Evolutionary conservation across 192 early-diverging fungal genomes (phyloP).

Genomic region (Helicostylum pulchrum): DNA sequence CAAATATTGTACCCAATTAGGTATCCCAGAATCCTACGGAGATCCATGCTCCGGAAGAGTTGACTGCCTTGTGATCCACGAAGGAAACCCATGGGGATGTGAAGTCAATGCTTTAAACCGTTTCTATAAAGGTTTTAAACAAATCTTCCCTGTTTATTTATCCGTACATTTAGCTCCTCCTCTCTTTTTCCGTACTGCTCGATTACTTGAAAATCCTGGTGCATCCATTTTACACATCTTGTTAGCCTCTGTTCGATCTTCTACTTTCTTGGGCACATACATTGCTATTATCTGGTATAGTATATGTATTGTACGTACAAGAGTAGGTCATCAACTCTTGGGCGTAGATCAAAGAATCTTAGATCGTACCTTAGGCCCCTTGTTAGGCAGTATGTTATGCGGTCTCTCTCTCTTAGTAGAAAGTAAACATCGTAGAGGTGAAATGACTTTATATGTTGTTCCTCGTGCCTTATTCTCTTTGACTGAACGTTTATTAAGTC

Average conservation of each 20-base stretch:
- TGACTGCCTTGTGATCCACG: constrained; percentile 51
- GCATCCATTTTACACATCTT: constrained; percentile 39
- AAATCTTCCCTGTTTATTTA: constrained; percentile 50
- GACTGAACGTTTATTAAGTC: constrained; percentile 40
- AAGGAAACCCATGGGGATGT: constrained; percentile 45
- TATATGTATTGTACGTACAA: constrained; percentile 49
- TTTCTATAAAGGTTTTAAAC: constrained; percentile 39
- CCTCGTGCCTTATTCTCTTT: constrained; percentile 50
- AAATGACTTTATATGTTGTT: constrained; percentile 53
- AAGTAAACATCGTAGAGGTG: constrained; percentile 47
- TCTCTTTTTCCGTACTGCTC: constrained; percentile 46
- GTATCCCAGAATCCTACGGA: constrained; percentile 28
- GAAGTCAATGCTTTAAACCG: constrained; percentile 35
- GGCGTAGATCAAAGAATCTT: constrained; percentile 33
- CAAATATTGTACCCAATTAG: constrained; percentile 26
- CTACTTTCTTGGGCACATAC: constrained; percentile 54
- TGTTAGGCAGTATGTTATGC: constrained; percentile 52
- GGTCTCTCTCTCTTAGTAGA: constrained; percentile 68
- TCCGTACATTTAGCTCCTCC: constrained; percentile 60
- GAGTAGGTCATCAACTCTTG: constrained; percentile 40
- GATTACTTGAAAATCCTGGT: constrained; percentile 34
- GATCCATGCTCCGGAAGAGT: constrained; percentile 44
- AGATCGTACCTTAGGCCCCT: constrained; percentile 46
- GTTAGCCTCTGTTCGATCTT: constrained; percentile 43
- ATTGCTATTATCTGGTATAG: constrained; percentile 53